Base-by-base conservation (phyloP, 192 early-diverging fungal species). In the Backusella mclennaniae region DNA sequence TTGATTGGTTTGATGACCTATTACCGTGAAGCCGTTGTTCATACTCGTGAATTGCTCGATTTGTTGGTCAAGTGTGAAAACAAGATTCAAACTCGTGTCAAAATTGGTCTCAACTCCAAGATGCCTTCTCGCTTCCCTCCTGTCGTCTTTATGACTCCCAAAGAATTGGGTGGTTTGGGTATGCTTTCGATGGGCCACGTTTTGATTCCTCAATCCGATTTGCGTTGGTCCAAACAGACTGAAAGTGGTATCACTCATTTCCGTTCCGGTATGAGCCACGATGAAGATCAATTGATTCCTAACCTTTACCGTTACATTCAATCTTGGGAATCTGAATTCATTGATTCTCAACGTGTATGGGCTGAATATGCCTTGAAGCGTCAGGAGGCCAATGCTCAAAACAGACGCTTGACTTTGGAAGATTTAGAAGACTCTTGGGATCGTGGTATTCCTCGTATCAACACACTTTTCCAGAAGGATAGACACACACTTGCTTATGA, bases 121-220 rank as follows among this genome's bases (percentile, higher is more conserved):
- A 98, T 98, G 95, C 96, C 97, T 75, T 93, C 92, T 38, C 89
- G 98, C 81, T 98, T 98, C 90, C 98, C 98, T 49, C 96, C 96
- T 12, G 95, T 96, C 0, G 94, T 97, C 9, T 95, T 94, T 68
- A 49, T 70, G 29, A 71, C 56, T 4, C 70, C 68, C 15, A 71
- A 71, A 14, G 96, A 97, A 85, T 85, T 99, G 53, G 97, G 98
- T 80, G 98, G 98, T 46, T 87, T 99, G 33, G 96, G 96, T 71
- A 99, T 99, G 98, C 86, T 99, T 56, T 97, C 96, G 14, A 99
- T 99, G 98, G 98, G 98, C 63, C 97, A 99, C 69, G 96, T 99
- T 6, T 85, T 99, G 68, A 98, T 99, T 75, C 98, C 98, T 38
- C 96, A 98, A 83, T 96, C 94, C 9, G 98, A 99, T 82, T 78